Evolutionary conservation across 75 land plant genomes (phyloP), one percentile per base, ranked within the genome.

Genomic region (Picea sitchensis): DNA sequence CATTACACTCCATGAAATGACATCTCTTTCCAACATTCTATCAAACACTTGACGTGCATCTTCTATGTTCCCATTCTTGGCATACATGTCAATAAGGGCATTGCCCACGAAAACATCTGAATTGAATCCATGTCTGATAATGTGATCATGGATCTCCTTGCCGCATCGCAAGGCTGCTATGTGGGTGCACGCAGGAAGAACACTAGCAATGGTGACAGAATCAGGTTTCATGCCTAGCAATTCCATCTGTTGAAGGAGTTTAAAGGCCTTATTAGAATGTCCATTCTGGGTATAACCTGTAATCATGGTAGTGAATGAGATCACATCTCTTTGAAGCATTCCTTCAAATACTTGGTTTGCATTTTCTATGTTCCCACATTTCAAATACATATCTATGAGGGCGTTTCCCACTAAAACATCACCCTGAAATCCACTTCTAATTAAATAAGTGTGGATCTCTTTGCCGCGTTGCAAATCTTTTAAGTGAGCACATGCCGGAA

Each of bases 341-440:
- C 78, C n/a, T 17, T 88, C 87, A 76, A 92, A 90, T 5, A 90
- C 79, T 21, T 13, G 6, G 2, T 83, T 76, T 57, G 94, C 94
- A 77, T 63, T 20, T 12, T 78, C 86, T 20, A 92, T 58, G 61
- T 84, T 86, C 65, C 95, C 95, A 75, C 92, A 90, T 76, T 93
- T 93, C n/a, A 91, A 81, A 86, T 81, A 89, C 95, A 93, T 91
- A 62, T 90, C 91, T 67, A 93, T 87, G 21, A 90, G 84, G 20
- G 90, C 86, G 13, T 87, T 88, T 36, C 79, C 82, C 1, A 89
- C 87, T 75, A 81, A 80, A 20, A 81, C 23, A 73, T 87, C 82
- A 78, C 59, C 23, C 21, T 17, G 72, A 75, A 81, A 83, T 20
- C 87, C 85, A 76, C 83, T 82, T 2, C 65, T 72, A 26, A 38